Evolutionary conservation across 139 green algal species (phyloP), one percentile per base, ranked within the genome.

Genomic region (Chlorella sorokiniana): DNA sequence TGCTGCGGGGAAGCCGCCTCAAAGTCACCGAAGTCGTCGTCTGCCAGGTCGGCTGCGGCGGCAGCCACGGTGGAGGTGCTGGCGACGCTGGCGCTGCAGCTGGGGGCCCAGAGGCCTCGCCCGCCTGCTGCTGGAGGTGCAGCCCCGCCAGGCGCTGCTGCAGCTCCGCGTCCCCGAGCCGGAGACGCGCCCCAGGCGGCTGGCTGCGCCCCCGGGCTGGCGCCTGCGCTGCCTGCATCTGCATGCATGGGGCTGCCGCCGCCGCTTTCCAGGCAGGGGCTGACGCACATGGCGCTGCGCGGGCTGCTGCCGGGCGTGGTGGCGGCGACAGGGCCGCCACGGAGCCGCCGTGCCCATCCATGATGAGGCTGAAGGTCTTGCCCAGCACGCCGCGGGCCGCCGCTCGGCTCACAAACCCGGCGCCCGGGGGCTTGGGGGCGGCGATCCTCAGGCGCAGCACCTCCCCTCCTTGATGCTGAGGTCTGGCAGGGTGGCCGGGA

Each of bases 21-120:
- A 45, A 81, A 81, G 11, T 81, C 75, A 3, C 75, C 75, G 11
- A 71, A 81, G 8, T 81, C 75, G 23, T 80, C 73, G 4, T 70
- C 73, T 2, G 72, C 75, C 1, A n/a, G 44, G 5, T 48, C 75
- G 8, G 52, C 18, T 27, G 72, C 72, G 8, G 31, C 61, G 1
- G 23, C 59, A 3, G 75, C 44, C 4, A 41, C 40, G 16, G 59
- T 64, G 6, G 73, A 79, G 73, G 37, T 64, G 52, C 73, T 79
- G 2, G 73, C 52, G 3, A 40, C 52, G 73, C 73, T 79, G 37
- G 37, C 59, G 37, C 37, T 69, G 10, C 54, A 40, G 38, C 73
- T 79, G 37, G 27, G 27, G 20, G 54, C 51, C 9, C 40, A 35
- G 37, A 44, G 2, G 22, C 37, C 10, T 31, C 35, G 33, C 54